Evolutionary conservation across 2,329 filamentous ascomycete genomes (phyloP), one percentile per base, ranked within the genome.

Genomic region (Neonectria neomacrospora): DNA sequence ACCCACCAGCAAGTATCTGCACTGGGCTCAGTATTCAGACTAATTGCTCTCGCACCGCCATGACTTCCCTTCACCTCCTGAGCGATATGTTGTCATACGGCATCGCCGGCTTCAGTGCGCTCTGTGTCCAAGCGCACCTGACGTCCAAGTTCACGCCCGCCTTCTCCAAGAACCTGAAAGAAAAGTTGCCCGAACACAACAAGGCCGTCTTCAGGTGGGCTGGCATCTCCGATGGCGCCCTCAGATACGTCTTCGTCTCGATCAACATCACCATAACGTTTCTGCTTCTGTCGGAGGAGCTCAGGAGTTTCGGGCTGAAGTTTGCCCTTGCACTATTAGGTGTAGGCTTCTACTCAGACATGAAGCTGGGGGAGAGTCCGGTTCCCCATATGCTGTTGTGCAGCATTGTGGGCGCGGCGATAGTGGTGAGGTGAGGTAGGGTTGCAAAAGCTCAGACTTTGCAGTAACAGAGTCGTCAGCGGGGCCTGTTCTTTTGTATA

Each of bases 81-180:
- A 26, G 23, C 23, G 23, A 26, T 26, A 26, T 26, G 7, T 7
- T 26, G 23, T 26, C 23, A 26, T 26, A 26, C 23, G 7, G 23
- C 23, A 26, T 26, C 23, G 23, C 23, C 23, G 23, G 23, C 23
- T 26, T 26, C 23, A 26, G 23, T 26, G 23, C 23, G 23, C 32
- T 37, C 32, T 11, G 11, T 10, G 45, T 28, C 20, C 45, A 50
- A 30, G 45, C 45, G 7, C 45, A 50, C 16, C 11, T 50, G 45
- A 50, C 45, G 22, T 50, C 45, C 20, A 26, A n/a, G 45, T 50
- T 50, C 45, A 50, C 45, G 26, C 45, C 45, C 9, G 7, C 45
- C 45, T 50, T 50, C 45, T 50, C 45, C 22, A 50, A 22, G 22
- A 50, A 50, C 45, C 45, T 50, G 2, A 22, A 26, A n/a, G 45